Conservation (phyloP, 192 early-diverging fungal species). For the Jimgerdemannia lactiflua region DNA sequence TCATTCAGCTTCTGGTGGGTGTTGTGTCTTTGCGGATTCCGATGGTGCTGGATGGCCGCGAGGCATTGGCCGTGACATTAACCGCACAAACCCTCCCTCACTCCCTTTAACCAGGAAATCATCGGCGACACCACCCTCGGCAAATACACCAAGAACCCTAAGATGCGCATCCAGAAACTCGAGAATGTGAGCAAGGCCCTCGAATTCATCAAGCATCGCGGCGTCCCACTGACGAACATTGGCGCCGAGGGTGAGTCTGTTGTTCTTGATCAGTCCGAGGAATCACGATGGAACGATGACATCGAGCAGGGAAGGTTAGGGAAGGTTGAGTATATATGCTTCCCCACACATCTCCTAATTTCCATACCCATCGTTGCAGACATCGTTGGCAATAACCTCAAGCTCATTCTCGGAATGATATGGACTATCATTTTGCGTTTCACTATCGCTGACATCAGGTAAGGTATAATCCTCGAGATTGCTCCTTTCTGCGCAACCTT, state of each 20-base stretch:
- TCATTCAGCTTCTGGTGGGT: slow-evolving; percentile 57
- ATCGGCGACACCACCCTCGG: slow-evolving; percentile 89
- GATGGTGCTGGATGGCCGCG: background rate
- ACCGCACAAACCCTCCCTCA: slow-evolving; percentile 31
- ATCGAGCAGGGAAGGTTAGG: background rate
- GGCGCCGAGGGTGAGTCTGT: slow-evolving; percentile 76
- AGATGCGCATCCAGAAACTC: slow-evolving; percentile 91
- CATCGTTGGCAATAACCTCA: slow-evolving; percentile 90
- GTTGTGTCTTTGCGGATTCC: background rate
- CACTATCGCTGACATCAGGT: slow-evolving; percentile 91
- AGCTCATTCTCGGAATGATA: slow-evolving; percentile 93
- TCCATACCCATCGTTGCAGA: slow-evolving; percentile 38
- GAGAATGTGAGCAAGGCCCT: slow-evolving; percentile 96
- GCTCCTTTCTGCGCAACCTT: background rate
- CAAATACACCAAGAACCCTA: slow-evolving; percentile 83
- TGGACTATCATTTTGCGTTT: slow-evolving; percentile 98
- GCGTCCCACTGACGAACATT: slow-evolving; percentile 91
- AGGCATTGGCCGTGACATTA: slow-evolving; percentile 24
- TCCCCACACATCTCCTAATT: too few species aligned
- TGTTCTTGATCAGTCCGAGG: background rate
- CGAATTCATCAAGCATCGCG: slow-evolving; percentile 86
- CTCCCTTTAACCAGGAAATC: slow-evolving; percentile 64
- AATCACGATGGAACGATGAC: slow-evolving; percentile 7
- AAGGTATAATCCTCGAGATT: background rate
- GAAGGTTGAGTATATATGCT: too few species aligned